Percentiles rank a stretch among this genome's conserved stretches.
These are phyloP conservation scores for Coemansia sp. DNA, from an alignment of 192 early-diverging fungal species.

Conservation along the genomic window DNA sequence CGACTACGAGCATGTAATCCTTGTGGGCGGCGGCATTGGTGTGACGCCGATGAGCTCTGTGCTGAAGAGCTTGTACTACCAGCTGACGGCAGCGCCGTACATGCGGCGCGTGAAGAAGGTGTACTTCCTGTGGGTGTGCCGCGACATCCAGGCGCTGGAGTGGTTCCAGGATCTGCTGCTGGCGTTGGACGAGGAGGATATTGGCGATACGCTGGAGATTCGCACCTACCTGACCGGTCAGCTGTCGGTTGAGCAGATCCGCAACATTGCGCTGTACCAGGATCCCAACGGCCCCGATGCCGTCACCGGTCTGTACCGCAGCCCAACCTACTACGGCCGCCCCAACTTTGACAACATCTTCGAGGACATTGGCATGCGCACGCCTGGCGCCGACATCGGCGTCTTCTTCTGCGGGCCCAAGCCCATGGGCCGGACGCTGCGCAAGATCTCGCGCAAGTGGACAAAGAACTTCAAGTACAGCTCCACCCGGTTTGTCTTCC, in stretches of 20 bases:
- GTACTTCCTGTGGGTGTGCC: conserved; percentile 72
- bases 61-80: conserved; percentile 67
- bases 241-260: conserved; percentile 60
- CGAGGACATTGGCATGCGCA: conserved; percentile 55
- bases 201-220: conserved; percentile 63
- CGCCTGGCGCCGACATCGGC: conserved; percentile 63
- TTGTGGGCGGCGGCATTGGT: conserved; percentile 75
- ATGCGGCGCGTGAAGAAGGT: conserved; percentile 44
- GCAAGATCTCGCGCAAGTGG: conserved; percentile 46
- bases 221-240: conserved; percentile 67
- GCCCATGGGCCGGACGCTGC: conserved; percentile 61
- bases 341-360: conserved; percentile 76
- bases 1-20: conserved; percentile 65
- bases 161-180: conserved; percentile 69
- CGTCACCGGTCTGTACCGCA: conserved; percentile 65
- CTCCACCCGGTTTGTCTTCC: conserved; percentile 62
- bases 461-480: conserved; percentile 49
- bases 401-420: conserved; percentile 85
- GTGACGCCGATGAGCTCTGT: conserved; percentile 76
- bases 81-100: conserved; percentile 29
- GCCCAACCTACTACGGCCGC: conserved; percentile 73
- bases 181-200: conserved; percentile 61
- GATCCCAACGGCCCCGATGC: conserved; percentile 64
- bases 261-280: conserved; percentile 64
- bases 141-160: conserved; percentile 64